Evolutionary conservation across 148 eudicot genomes (phyloP).

Genomic region (Arbutus unedo): DNA sequence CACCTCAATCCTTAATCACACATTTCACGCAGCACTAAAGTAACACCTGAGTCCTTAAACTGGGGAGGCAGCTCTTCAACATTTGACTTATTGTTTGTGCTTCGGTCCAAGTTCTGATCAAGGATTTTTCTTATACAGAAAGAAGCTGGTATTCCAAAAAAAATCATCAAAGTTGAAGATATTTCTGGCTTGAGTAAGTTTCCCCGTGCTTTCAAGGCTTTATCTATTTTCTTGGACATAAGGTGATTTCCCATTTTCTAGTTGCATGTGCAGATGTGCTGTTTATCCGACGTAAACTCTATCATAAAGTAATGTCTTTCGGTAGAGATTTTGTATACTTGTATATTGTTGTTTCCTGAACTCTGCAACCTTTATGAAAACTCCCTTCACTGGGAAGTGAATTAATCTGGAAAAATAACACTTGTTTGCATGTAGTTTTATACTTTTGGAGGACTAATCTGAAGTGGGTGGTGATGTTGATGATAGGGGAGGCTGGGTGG

Average conservation of each 20-base stretch:
- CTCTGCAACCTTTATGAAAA: neutral
- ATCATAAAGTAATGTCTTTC: neutral
- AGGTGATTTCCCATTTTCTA: neutral
- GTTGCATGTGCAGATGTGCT: constrained; percentile 3
- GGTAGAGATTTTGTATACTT: neutral
- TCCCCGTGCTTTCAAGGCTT: neutral
- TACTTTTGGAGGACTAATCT: neutral
- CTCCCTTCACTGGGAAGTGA: neutral
- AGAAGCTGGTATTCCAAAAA: constrained; percentile 79
- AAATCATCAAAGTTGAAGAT: constrained; percentile 71
- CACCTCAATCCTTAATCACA: neutral
- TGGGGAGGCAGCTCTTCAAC: neutral
- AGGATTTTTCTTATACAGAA: constrained; percentile 44
- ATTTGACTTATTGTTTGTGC: neutral
- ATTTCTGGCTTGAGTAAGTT: constrained; percentile 91
- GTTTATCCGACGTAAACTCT: neutral
- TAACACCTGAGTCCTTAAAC: neutral
- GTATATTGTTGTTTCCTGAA: neutral
- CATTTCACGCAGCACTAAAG: neutral
- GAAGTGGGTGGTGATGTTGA: constrained; percentile 1
- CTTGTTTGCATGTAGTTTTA: neutral
- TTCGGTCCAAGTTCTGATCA: neutral
- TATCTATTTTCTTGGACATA: neutral
- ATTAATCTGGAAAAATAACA: neutral
- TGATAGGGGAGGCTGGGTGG: constrained; percentile 93